Conservation (phyloP, 1,139 yeast genomes). For the Sugiyamaella castrensis region DNA sequence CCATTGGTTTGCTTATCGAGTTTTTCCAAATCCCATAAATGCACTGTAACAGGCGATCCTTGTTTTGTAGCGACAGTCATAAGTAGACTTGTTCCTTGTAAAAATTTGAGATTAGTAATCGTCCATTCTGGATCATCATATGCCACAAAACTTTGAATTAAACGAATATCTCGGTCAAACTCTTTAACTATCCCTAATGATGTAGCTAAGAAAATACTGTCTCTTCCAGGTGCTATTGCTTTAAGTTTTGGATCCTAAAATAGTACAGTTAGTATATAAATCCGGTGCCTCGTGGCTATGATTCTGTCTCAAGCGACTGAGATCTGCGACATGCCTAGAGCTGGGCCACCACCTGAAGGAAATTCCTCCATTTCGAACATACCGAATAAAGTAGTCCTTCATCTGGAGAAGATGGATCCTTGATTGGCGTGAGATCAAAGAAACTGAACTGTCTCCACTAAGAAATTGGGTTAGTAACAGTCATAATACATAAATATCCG, state of each 20-base stretch:
- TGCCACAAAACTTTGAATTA: slow-evolving; percentile 54
- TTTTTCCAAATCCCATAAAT: slow-evolving; percentile 67
- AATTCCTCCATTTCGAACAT: slow-evolving; percentile 9
- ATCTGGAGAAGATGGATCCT: slow-evolving; percentile 68
- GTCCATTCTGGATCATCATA: slow-evolving; percentile 55
- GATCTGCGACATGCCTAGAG: too few relatives aligned
- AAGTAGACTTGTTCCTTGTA: slow-evolving; percentile 50
- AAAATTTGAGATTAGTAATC: slow-evolving; percentile 53
- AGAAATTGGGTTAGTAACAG: neutral
- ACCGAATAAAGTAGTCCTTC: slow-evolving; percentile 61
- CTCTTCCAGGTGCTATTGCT: slow-evolving; percentile 54
- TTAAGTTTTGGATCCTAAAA: slow-evolving; percentile 58
- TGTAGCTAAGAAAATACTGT: slow-evolving; percentile 58
- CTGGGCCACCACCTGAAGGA: too few relatives aligned
- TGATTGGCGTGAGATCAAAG: slow-evolving; percentile 77
- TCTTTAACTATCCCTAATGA: slow-evolving; percentile 56
- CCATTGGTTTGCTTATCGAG: slow-evolving; percentile 35
- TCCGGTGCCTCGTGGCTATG: too few relatives aligned
- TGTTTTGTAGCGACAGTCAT: slow-evolving; percentile 69
- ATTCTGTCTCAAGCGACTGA: too few relatives aligned
- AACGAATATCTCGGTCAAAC: slow-evolving; percentile 49
- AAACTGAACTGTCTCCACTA: slow-evolving; percentile 87
- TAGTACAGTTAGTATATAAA: slow-evolving; percentile 3
- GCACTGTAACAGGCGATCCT: slow-evolving; percentile 64
- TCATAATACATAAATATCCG: neutral